A percentile compares a stretch with the other conserved stretches of the same genome.
These are phyloP conservation scores for Solanum hybrid DNA, from an alignment of 305 asterid genomes.

Conservation along the genomic window DNA sequence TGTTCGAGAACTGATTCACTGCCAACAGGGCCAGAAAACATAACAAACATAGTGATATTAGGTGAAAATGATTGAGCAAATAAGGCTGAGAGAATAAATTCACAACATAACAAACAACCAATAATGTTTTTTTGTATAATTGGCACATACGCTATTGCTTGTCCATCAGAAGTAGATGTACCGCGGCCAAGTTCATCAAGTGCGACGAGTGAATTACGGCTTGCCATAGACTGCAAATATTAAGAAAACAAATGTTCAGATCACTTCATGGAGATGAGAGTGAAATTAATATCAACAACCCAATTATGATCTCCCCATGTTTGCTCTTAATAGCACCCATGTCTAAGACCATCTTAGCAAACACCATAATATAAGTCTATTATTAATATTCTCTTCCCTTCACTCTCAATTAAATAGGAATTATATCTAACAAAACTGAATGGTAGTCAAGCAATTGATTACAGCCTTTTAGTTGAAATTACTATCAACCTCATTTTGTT, in stretches of 20 bases:
- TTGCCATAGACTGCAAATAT: slow-evolving; percentile 65
- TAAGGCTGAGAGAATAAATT: neutral
- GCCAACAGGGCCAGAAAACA: slow-evolving; percentile 26
- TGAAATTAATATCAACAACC: neutral
- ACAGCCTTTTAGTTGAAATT: neutral
- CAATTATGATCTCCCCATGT: neutral
- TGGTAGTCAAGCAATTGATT: neutral
- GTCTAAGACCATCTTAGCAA: neutral
- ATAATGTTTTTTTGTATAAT: neutral
- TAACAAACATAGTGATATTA: neutral
- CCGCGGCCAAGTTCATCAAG: slow-evolving; percentile 98
- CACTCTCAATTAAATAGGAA: neutral
- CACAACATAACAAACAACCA: slow-evolving; percentile 5
- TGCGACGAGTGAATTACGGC: slow-evolving; percentile 77
- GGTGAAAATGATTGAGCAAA: slow-evolving; percentile 2
- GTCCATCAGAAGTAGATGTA: slow-evolving; percentile 97
- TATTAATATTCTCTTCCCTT: neutral
- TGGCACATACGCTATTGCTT: slow-evolving; percentile 77
- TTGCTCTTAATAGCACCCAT: neutral
- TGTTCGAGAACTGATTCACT: slow-evolving; percentile 95
- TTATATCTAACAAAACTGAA: neutral
- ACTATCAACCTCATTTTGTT: neutral
- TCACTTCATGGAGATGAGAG: neutral
- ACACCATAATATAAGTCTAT: neutral
- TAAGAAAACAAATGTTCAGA: slow-evolving; percentile 5